Evolutionary conservation across 495 filamentous ascomycete genomes (phyloP).

Genomic region (Aspergillus bridgeri): DNA sequence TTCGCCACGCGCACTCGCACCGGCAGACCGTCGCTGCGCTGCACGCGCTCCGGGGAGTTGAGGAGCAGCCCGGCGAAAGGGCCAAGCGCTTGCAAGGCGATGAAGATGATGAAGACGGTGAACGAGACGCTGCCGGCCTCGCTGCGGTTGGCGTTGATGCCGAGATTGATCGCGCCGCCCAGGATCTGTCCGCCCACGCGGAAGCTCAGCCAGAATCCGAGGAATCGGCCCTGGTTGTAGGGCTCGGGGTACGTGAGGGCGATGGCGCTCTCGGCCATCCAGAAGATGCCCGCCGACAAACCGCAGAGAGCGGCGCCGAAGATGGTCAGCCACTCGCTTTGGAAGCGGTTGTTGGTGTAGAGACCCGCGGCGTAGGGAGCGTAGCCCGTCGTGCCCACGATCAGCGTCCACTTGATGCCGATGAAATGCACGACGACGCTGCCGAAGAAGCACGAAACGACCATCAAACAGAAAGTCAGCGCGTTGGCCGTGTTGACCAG

Average conservation of each 20-base stretch:
- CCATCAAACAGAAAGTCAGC: constrained; percentile 64
- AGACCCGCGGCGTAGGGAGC: constrained; percentile 62
- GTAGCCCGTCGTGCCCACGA: constrained; percentile 64
- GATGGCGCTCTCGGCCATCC: constrained; percentile 64
- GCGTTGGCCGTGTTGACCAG: constrained; percentile 69
- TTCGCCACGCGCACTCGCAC: constrained; percentile 50
- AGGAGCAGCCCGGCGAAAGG: constrained; percentile 54
- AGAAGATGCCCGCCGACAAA: constrained; percentile 62
- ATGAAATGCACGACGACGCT: constrained; percentile 54
- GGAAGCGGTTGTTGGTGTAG: constrained; percentile 65
- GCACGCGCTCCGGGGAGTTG: constrained; percentile 49
- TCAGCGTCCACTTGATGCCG: constrained; percentile 61
- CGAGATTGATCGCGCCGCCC: constrained; percentile 61
- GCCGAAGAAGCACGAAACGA: constrained; percentile 56
- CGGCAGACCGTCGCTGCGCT: constrained; percentile 52
- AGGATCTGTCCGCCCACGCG: constrained; percentile 60
- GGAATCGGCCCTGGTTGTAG: constrained; percentile 55
- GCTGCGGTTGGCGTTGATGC: constrained; percentile 52
- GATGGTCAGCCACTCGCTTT: constrained; percentile 59
- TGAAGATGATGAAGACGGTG: constrained; percentile 57
- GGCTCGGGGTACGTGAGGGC: constrained; percentile 63
- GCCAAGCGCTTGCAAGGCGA: constrained; percentile 56
- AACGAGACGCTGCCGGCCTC: constrained; percentile 59
- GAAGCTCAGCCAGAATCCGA: constrained; percentile 62
- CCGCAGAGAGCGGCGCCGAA: constrained; percentile 64